Conservation (phyloP, 169 alveolate species). For the Toxoplasma gondii region DNA sequence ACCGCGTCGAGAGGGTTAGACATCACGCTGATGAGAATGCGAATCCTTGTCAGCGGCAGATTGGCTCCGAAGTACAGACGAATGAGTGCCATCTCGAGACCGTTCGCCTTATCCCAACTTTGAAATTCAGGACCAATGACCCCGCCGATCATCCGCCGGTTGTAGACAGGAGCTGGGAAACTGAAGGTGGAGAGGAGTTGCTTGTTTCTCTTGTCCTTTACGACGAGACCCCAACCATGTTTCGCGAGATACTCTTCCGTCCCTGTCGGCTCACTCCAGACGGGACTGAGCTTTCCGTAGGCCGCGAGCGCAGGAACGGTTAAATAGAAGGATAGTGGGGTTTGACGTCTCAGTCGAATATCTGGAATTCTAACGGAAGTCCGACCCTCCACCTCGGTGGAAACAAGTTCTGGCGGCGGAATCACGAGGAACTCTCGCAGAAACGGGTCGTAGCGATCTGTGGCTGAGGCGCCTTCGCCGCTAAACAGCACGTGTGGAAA, state of each 20-base stretch:
- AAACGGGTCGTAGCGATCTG: slow-evolving; percentile 21
- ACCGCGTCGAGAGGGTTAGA: slow-evolving; percentile 15
- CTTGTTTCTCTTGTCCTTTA: slow-evolving; percentile 7
- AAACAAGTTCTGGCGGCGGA: slow-evolving; percentile 20
- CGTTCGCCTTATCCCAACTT: background rate
- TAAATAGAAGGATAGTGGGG: background rate
- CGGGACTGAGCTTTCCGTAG: slow-evolving; percentile 9
- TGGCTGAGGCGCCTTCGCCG: background rate
- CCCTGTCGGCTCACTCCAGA: slow-evolving; percentile 7
- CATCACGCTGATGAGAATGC: background rate
- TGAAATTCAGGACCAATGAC: slow-evolving; percentile 29
- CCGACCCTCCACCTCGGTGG: background rate
- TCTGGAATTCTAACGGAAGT: background rate
- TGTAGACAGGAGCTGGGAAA: slow-evolving; percentile 1
- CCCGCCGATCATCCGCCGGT: slow-evolving; percentile 31
- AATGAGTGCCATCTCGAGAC: slow-evolving; percentile 8
- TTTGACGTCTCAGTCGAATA: background rate
- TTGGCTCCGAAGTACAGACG: background rate
- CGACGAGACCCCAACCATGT: slow-evolving; percentile 10
- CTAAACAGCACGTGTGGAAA: slow-evolving; percentile 15
- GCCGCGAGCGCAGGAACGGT: background rate
- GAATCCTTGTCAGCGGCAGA: background rate
- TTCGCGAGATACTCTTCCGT: slow-evolving; percentile 3
- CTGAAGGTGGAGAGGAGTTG: slow-evolving; percentile 18
- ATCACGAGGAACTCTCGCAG: slow-evolving; percentile 6